These are phyloP conservation scores for Aspergillus floridensis DNA, from an alignment of 2,329 filamentous ascomycete species.

Conservation along the genomic window DNA sequence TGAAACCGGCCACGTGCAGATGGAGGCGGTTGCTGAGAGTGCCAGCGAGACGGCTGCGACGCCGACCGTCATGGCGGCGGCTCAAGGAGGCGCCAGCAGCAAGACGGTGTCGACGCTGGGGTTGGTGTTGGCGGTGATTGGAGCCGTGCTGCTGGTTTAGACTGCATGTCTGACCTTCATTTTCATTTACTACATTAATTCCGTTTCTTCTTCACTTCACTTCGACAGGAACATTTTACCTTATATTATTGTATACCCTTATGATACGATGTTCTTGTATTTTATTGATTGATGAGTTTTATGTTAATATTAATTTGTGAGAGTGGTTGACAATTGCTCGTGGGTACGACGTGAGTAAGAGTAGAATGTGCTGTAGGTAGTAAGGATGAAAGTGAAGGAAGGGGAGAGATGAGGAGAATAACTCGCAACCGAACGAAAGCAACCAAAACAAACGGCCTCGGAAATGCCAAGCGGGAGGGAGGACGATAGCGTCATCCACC, in stretches of 20 bases:
- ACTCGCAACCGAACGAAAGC: too few relatives aligned
- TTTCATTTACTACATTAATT: background rate
- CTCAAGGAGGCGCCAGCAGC: slow-evolving; percentile 17
- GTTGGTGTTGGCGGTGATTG: slow-evolving; percentile 25
- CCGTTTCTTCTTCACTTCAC: background rate
- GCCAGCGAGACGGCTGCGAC: slow-evolving; percentile 11
- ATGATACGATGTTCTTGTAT: slow-evolving; percentile 7
- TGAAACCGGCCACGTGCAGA: slow-evolving; percentile 7
- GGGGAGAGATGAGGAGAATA: background rate
- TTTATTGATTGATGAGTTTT: slow-evolving; percentile 5
- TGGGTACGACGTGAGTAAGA: too few relatives aligned
- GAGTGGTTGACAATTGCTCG: too few relatives aligned
- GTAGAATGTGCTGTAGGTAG: too few relatives aligned
- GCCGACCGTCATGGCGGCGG: slow-evolving; percentile 6
- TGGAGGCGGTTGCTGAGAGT: background rate
- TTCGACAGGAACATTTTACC: background rate
- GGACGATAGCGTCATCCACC: background rate
- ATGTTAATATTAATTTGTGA: background rate
- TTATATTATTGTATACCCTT: background rate
- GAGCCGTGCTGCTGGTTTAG: slow-evolving; percentile 26
- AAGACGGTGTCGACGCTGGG: slow-evolving; percentile 23
- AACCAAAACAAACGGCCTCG: background rate
- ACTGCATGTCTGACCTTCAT: background rate
- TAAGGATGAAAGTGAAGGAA: background rate
- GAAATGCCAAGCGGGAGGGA: background rate